Evolutionary conservation across 306 rosid genomes (phyloP).

Genomic region (Cucumis melo): DNA sequence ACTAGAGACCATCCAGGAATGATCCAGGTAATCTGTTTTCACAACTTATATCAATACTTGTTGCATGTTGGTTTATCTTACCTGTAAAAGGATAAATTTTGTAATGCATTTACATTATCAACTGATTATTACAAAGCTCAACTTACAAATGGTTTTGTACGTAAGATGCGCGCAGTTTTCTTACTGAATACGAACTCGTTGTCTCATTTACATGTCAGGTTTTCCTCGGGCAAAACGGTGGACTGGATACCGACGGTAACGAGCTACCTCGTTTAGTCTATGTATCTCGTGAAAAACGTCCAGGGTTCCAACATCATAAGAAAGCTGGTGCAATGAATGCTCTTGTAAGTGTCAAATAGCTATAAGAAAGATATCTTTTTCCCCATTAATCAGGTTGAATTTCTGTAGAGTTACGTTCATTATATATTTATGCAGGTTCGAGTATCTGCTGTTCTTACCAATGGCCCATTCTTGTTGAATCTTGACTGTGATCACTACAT

Average conservation of each 20-base stretch:
- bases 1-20: slow-evolving; percentile 99
- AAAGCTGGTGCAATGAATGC: slow-evolving; percentile 99
- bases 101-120: not conserved
- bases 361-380: not conserved
- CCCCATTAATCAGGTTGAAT: not conserved
- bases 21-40: slow-evolving; percentile 62
- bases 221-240: slow-evolving; percentile 97
- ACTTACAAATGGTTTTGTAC: not conserved
- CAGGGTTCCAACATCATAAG: slow-evolving; percentile 98
- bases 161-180: not conserved
- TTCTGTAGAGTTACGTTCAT: not conserved
- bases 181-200: not conserved
- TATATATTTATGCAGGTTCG: slow-evolving; percentile 51
- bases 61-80: not conserved
- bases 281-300: slow-evolving; percentile 99
- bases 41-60: not conserved
- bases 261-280: slow-evolving; percentile 89
- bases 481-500: slow-evolving; percentile 99
- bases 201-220: slow-evolving; percentile 31
- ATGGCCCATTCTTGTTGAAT: slow-evolving; percentile 93
- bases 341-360: slow-evolving; percentile 44
- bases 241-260: slow-evolving; percentile 87
- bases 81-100: not conserved
- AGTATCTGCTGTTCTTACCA: slow-evolving; percentile 94
- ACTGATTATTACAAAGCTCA: not conserved